phyloP scores from a whole-genome alignment of 805 yeast species.

The Lipomyces orientalis region DNA sequence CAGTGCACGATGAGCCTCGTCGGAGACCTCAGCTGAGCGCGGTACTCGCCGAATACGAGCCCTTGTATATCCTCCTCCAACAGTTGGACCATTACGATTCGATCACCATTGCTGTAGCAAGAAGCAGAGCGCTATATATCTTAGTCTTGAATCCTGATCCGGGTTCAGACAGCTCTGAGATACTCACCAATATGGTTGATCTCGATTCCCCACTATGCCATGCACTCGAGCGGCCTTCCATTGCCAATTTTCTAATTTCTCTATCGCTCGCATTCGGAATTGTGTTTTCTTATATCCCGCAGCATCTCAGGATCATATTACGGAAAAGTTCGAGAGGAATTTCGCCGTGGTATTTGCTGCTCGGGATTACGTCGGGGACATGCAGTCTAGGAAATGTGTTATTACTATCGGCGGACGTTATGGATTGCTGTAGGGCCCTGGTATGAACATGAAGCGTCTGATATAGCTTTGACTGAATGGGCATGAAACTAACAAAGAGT shows the following conservation, averaged over 20 bases:
- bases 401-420: constrained; percentile 63
- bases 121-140: background rate
- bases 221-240: constrained; percentile 54
- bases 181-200: background rate
- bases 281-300: constrained; percentile 74
- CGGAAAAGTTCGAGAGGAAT: constrained; percentile 77
- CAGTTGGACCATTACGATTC: background rate
- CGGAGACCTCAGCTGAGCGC: too few species aligned
- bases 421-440: constrained; percentile 61
- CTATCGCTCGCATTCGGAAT: constrained; percentile 67
- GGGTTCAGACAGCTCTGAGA: background rate
- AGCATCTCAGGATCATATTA: constrained; percentile 62
- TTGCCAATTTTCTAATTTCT: constrained; percentile 56
- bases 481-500: background rate
- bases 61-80: background rate
- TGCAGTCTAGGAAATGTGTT: constrained; percentile 70
- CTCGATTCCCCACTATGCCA: constrained; percentile 21
- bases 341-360: constrained; percentile 70
- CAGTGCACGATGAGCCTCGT: too few species aligned
- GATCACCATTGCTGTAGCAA: background rate
- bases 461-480: background rate
- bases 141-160: background rate
- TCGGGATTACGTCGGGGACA: constrained; percentile 73
- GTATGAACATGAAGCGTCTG: constrained; percentile 31
- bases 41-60: background rate